These are phyloP conservation scores for Zymoseptoria brevis DNA, from an alignment of 2,329 filamentous ascomycete species.

Conservation along the genomic window DNA sequence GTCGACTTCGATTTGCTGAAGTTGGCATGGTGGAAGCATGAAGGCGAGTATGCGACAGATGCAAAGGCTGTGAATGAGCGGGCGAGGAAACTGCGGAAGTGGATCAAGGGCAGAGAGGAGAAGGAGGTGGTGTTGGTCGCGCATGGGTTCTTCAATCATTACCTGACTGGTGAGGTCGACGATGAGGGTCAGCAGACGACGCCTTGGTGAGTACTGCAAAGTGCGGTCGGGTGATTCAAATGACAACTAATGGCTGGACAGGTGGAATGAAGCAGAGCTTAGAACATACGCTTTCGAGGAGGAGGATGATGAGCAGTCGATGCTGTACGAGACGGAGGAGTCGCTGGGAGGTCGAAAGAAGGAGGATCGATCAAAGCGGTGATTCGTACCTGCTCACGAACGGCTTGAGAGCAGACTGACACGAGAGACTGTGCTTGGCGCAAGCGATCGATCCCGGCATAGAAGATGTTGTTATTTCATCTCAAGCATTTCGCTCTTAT, in stretches of 20 bases:
- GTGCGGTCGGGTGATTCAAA: background rate
- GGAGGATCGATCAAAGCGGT: background rate
- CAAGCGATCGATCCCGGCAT: too few species aligned
- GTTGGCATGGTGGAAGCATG: slow-evolving; percentile 22
- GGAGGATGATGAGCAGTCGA: slow-evolving; percentile 18
- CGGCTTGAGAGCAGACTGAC: background rate
- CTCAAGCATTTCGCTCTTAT: background rate
- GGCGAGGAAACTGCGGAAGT: slow-evolving; percentile 21
- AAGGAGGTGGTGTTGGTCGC: slow-evolving; percentile 24
- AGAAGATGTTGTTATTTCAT: too few species aligned
- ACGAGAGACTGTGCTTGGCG: background rate
- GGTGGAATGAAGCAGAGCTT: slow-evolving; percentile 24
- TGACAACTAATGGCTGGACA: slow-evolving; percentile 2
- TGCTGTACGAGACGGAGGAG: slow-evolving; percentile 24
- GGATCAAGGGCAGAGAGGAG: slow-evolving; percentile 20
- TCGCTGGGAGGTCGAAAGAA: slow-evolving; percentile 9
- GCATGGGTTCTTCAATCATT: slow-evolving; percentile 28
- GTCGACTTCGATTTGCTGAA: slow-evolving; percentile 23
- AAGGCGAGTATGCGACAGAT: slow-evolving; percentile 22
- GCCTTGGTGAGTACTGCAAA: slow-evolving; percentile 16
- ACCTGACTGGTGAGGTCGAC: slow-evolving; percentile 23
- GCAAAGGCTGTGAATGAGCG: slow-evolving; percentile 18
- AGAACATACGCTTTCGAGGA: slow-evolving; percentile 23
- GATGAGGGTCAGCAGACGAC: slow-evolving; percentile 25
- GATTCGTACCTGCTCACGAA: background rate